A percentile compares a stretch with the other conserved stretches of the same genome.
Evolutionary conservation across 2,329 filamentous ascomycete genomes (phyloP).

Genomic region (Colletotrichum eremochloae): DNA sequence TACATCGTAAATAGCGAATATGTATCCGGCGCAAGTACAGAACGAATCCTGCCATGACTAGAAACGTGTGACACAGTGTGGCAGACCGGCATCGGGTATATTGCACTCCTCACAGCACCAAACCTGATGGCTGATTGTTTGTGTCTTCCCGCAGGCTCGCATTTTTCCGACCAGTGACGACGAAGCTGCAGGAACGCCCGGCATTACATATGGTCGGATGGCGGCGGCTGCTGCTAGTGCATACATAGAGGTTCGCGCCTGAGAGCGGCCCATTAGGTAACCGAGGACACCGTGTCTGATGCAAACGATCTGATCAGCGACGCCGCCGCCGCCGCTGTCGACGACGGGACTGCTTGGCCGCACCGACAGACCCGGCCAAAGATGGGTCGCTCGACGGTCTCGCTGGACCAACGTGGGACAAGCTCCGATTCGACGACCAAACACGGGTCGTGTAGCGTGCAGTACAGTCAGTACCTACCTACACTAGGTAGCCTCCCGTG

Average conservation of each 20-base stretch:
- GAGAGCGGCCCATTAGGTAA: neutral
- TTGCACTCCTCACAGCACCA: neutral
- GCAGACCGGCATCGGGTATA: neutral
- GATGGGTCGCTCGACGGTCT: conserved; percentile 20
- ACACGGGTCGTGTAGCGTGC: neutral
- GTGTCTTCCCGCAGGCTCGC: conserved; percentile 19
- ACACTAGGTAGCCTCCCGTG: neutral
- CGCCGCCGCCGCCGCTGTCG: conserved; percentile 11
- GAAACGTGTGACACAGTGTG: conserved; percentile 22
- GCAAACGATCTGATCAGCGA: conserved; percentile 28
- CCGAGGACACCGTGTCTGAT: conserved; percentile 30
- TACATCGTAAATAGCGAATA: neutral
- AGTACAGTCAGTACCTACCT: no score
- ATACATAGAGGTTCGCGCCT: neutral
- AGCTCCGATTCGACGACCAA: conserved; percentile 27
- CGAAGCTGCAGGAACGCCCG: conserved; percentile 38
- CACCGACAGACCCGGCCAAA: conserved; percentile 28
- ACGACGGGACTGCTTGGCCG: neutral
- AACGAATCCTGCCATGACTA: conserved; percentile 13
- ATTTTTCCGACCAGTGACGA: conserved; percentile 30
- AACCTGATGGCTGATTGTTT: neutral
- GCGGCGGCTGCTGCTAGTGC: neutral
- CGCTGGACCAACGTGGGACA: conserved; percentile 13
- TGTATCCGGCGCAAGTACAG: neutral
- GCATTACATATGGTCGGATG: neutral